Percentiles rank a stretch among this genome's conserved stretches.
Evolutionary conservation across 495 filamentous ascomycete genomes (phyloP).

Genomic region (Aspergillus diversus): DNA sequence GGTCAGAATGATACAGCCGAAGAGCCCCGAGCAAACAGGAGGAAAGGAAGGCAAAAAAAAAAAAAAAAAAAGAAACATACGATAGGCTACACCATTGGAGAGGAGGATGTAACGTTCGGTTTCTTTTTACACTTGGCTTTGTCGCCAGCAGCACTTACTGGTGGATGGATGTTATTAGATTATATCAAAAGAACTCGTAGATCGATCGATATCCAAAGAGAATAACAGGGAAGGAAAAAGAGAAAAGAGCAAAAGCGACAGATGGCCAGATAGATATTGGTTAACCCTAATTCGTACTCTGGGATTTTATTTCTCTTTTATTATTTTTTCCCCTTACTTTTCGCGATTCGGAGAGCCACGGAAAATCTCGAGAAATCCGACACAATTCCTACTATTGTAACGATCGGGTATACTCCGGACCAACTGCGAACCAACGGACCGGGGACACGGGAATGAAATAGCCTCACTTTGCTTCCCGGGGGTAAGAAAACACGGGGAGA

Average conservation of each 20-base stretch:
- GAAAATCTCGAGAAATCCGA: neutral
- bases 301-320: neutral
- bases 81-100: too few species aligned
- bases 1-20: neutral
- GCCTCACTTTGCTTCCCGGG: slow-evolving; percentile 3
- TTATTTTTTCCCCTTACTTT: neutral
- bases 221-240: too few species aligned
- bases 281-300: too few species aligned
- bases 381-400: neutral
- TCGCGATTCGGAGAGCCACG: neutral
- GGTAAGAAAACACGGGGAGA: neutral
- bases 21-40: neutral
- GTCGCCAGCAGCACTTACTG: too few species aligned
- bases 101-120: neutral
- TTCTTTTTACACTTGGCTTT: neutral
- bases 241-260: too few species aligned
- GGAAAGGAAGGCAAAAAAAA: neutral
- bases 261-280: too few species aligned
- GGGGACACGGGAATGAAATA: neutral
- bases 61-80: too few species aligned
- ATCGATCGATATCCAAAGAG: too few species aligned
- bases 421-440: neutral
- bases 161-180: too few species aligned
- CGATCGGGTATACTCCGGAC: neutral
- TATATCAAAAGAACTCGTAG: too few species aligned